These are phyloP conservation scores for Neoboletus magnificus DNA, from an alignment of 768 basidiomycete genomes.

Conservation along the genomic window DNA sequence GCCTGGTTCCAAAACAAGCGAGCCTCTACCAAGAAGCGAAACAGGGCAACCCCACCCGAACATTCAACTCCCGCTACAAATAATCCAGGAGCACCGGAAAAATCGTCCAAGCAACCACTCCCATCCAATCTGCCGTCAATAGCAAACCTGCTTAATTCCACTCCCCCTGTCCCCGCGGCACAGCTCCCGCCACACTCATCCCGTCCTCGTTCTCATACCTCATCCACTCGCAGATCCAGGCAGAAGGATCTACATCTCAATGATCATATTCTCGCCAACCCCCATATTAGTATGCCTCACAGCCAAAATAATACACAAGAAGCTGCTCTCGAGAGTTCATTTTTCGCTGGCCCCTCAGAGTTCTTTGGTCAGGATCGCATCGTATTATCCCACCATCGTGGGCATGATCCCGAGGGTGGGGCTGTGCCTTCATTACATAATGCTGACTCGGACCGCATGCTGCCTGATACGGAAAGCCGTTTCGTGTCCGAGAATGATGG, in stretches of 20 bases:
- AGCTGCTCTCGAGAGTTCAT: constrained; percentile 25
- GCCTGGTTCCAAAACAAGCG: constrained; percentile 89
- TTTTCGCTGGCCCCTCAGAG: constrained; percentile 33
- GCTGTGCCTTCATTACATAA: constrained; percentile 28
- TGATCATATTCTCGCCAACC: constrained; percentile 25
- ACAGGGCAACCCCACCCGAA: constrained; percentile 40
- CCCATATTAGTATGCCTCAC: background rate
- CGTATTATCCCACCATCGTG: constrained; percentile 33
- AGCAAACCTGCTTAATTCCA: constrained; percentile 40
- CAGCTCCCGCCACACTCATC: constrained; percentile 21
- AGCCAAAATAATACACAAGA: constrained; percentile 15
- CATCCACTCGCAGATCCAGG: constrained; percentile 27
- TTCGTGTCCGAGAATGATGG: constrained; percentile 49
- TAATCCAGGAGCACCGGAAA: constrained; percentile 16
- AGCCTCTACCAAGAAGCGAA: constrained; percentile 73
- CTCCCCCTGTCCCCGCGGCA: constrained; percentile 24
- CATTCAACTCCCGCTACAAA: constrained; percentile 31
- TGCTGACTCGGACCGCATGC: constrained; percentile 47
- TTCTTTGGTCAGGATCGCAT: constrained; percentile 31
- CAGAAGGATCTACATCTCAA: constrained; percentile 34
- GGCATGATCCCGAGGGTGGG: constrained; percentile 24
- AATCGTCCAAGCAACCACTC: constrained; percentile 25
- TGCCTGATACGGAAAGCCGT: constrained; percentile 51
- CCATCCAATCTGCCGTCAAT: constrained; percentile 34
- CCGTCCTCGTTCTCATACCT: constrained; percentile 24